Conservation (phyloP, 2,329 filamentous ascomycete species). For the Golovinomyces cichoracearum region DNA sequence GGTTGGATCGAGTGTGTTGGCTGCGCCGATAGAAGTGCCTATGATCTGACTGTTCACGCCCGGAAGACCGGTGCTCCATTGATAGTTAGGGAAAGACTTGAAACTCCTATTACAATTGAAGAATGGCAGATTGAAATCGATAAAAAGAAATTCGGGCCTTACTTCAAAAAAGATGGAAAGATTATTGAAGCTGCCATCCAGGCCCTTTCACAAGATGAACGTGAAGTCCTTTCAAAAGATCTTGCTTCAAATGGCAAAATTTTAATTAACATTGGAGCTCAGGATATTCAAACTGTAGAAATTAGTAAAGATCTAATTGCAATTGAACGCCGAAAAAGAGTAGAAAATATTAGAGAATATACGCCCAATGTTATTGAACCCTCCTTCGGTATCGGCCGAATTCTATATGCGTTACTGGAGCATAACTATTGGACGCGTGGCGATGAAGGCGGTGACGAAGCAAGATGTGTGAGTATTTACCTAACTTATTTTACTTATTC, state of each 20-base stretch:
- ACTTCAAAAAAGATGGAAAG: slow-evolving; percentile 87
- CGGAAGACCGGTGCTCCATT: slow-evolving; percentile 77
- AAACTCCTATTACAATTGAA: slow-evolving; percentile 53
- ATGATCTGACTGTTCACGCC: slow-evolving; percentile 74
- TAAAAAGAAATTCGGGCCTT: slow-evolving; percentile 86
- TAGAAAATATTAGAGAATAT: slow-evolving; percentile 69
- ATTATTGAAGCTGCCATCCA: slow-evolving; percentile 56
- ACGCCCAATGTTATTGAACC: slow-evolving; percentile 93
- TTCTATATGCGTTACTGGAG: slow-evolving; percentile 78
- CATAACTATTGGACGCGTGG: slow-evolving; percentile 80
- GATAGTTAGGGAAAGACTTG: slow-evolving; percentile 56
- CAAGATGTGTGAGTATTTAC: slow-evolving; percentile 46
- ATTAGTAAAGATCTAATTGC: slow-evolving; percentile 53
- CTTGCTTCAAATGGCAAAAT: slow-evolving; percentile 52
- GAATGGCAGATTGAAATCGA: slow-evolving; percentile 73
- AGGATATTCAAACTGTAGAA: slow-evolving; percentile 47
- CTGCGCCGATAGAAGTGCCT: slow-evolving; percentile 84
- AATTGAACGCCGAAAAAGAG: slow-evolving; percentile 60
- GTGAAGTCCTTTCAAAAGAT: slow-evolving; percentile 52
- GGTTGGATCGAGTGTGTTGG: slow-evolving; percentile 98
- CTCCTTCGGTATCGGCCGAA: slow-evolving; percentile 88
- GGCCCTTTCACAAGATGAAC: slow-evolving; percentile 43
- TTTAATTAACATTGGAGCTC: slow-evolving; percentile 42
- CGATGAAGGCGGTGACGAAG: slow-evolving; percentile 46
- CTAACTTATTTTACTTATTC: background rate